Conservation (phyloP, 83 land plant genomes). For the Picea abies region DNA sequence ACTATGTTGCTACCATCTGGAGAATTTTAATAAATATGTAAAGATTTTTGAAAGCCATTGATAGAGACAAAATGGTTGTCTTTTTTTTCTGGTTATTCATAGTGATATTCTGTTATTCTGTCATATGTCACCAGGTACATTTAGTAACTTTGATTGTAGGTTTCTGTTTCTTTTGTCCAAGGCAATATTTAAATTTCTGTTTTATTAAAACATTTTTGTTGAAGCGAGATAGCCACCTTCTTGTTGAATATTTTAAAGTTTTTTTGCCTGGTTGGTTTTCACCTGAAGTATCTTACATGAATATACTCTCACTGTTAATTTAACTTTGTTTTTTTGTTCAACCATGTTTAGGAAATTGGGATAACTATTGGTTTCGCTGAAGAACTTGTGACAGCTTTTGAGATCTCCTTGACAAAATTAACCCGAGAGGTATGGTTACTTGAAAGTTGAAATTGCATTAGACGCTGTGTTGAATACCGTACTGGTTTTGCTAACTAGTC, state of each 20-base stretch:
- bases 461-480: not conserved
- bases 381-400: slow-evolving; percentile 42
- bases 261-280: not conserved
- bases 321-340: not conserved
- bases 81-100: not conserved
- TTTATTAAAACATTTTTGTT: not conserved
- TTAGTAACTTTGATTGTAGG: not conserved
- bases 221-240: not conserved
- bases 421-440: slow-evolving; percentile 32
- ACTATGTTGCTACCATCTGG: not conserved
- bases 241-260: not conserved
- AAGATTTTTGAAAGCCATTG: not conserved
- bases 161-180: not conserved
- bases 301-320: not conserved
- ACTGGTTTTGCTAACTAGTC: not conserved
- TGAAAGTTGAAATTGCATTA: slow-evolving; percentile 1
- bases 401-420: slow-evolving; percentile 33
- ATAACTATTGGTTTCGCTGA: slow-evolving; percentile 22
- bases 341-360: slow-evolving; percentile 9
- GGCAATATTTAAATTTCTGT: not conserved
- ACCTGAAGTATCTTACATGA: not conserved
- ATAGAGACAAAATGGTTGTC: not conserved
- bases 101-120: not conserved
- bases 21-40: not conserved
- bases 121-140: not conserved